These are phyloP conservation scores for Vitis vinifera DNA, from an alignment of 164 flowering plant species.

Conservation along the genomic window ASM3070453v1 NC_081814.1:13051501-13052000, in stretches of 20 bases:
- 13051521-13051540: conserved; percentile 45
- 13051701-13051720: conserved; percentile 47
- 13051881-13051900: conserved; percentile 22
- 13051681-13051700: conserved; percentile 55
- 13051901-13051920: conserved; percentile 6
- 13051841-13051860: conserved; percentile 40
- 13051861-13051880: conserved; percentile 27
- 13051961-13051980: conserved; percentile 37
- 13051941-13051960: conserved; percentile 26
- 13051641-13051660: conserved; percentile 36
- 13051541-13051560: conserved; percentile 50
- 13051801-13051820: conserved; percentile 40
- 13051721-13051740: conserved; percentile 38
- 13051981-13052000: conserved; percentile 19
- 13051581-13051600: conserved; percentile 31
- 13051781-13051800: conserved; percentile 50
- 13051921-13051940: conserved; percentile 12
- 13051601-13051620: conserved; percentile 54
- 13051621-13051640: conserved; percentile 43
- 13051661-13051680: conserved; percentile 45
- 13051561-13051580: conserved; percentile 35
- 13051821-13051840: conserved; percentile 47
- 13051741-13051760: conserved; percentile 59
- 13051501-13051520: conserved; percentile 34
- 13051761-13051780: conserved; percentile 41